These are phyloP conservation scores for Rhizopus sp. DNA, from an alignment of 371 early-diverging fungal genomes.

Conservation along the genomic window DNA sequence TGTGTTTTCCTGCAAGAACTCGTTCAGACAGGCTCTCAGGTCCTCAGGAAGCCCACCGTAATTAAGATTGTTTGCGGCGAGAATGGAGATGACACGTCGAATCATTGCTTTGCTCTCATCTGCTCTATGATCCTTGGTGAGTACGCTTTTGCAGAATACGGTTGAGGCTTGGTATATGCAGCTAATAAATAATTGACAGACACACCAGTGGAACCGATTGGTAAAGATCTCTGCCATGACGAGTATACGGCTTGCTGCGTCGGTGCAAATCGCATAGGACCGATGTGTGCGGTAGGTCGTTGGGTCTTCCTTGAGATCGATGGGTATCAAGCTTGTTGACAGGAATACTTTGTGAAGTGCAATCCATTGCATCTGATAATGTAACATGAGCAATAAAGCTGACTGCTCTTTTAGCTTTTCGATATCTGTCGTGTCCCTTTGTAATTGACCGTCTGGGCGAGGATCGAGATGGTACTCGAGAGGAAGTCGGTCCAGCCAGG, in stretches of 20 bases:
- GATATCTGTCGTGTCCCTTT: constrained; percentile 19
- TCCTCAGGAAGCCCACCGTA: constrained; percentile 48
- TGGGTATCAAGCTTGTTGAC: constrained; percentile 15
- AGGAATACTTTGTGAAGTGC: constrained; percentile 42
- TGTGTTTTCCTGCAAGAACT: constrained; percentile 39
- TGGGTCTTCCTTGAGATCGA: background rate
- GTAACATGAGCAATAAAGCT: constrained; percentile 40
- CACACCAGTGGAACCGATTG: constrained; percentile 44
- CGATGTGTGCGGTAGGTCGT: constrained; percentile 26
- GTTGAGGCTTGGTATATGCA: constrained; percentile 43
- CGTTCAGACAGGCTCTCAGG: constrained; percentile 39
- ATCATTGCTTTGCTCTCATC: constrained; percentile 38
- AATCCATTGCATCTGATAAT: constrained; percentile 52
- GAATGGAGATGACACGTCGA: constrained; percentile 38
- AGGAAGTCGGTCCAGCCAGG: constrained; percentile 44
- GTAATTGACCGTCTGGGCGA: constrained; percentile 9
- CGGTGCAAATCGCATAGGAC: constrained; percentile 42
- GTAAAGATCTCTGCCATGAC: constrained; percentile 37
- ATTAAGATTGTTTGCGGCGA: constrained; percentile 32
- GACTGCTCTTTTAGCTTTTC: constrained; percentile 31
- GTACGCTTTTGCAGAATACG: constrained; percentile 40
- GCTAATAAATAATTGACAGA: constrained; percentile 30
- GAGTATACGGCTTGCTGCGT: constrained; percentile 50
- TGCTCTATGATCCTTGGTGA: constrained; percentile 22
- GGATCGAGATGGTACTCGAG: constrained; percentile 38